Evolutionary conservation across 108 stramenopile species (phyloP).

Genomic region (Stephanodiscus triporus): DNA sequence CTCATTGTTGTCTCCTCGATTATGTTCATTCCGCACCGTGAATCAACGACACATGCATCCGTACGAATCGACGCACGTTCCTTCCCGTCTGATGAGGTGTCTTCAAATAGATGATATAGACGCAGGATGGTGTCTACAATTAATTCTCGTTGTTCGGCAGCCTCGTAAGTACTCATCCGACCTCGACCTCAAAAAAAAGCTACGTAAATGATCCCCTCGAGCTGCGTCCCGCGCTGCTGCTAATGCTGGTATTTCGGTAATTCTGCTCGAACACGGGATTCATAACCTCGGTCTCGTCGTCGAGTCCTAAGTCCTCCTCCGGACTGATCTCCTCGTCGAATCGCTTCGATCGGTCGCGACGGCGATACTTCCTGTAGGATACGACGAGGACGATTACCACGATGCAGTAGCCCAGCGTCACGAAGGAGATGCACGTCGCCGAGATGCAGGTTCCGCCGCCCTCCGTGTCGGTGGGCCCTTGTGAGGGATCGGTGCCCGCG

Average conservation of each 20-base stretch:
- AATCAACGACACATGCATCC: too few relatives aligned
- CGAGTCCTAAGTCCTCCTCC: conserved; percentile 12
- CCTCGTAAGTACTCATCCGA: neutral
- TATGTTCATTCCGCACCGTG: too few relatives aligned
- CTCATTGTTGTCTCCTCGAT: too few relatives aligned
- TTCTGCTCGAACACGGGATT: conserved; percentile 31
- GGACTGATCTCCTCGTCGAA: conserved; percentile 18
- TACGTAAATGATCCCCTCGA: neutral
- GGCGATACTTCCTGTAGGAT: conserved; percentile 38
- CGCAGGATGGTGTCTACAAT: neutral
- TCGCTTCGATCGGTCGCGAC: conserved; percentile 39
- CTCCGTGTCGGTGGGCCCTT: neutral
- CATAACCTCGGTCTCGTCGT: conserved; percentile 30
- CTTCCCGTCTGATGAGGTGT: too few relatives aligned
- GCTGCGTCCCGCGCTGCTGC: neutral
- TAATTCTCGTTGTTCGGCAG: neutral
- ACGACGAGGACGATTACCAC: conserved; percentile 50
- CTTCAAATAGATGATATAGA: too few relatives aligned
- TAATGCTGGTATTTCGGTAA: conserved; percentile 5
- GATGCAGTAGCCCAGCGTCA: conserved; percentile 54
- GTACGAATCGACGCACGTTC: too few relatives aligned
- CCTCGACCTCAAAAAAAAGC: neutral
- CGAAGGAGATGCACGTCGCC: conserved; percentile 60
- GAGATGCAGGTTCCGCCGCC: conserved; percentile 34
- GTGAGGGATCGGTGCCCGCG: neutral